phyloP scores from a whole-genome alignment of 2,329 filamentous ascomycete species.

The Neofusicoccum ribis region DNA sequence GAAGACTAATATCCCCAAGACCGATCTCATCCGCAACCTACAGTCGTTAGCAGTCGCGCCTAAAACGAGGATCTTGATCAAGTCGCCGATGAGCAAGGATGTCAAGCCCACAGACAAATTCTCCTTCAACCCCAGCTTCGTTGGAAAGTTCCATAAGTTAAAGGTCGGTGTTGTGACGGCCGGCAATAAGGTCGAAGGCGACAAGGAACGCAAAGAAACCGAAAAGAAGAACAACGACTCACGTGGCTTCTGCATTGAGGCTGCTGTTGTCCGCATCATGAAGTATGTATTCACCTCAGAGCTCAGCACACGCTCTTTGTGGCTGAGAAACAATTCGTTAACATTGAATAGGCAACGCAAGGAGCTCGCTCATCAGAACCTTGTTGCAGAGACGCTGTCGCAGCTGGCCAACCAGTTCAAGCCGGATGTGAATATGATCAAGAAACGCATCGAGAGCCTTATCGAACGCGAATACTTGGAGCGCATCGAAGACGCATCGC shows the following conservation, averaged over 20 bases:
- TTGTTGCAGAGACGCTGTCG: constrained; percentile 71
- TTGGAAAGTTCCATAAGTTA: constrained; percentile 80
- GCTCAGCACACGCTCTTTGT: background rate
- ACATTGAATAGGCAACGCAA: constrained; percentile 65
- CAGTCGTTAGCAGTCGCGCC: constrained; percentile 80
- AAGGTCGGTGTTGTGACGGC: constrained; percentile 83
- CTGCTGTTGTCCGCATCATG: constrained; percentile 79
- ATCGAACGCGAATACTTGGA: constrained; percentile 78
- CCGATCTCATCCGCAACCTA: constrained; percentile 74
- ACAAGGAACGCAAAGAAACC: constrained; percentile 65
- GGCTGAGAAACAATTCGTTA: background rate
- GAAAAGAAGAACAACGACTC: constrained; percentile 75
- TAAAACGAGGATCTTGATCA: constrained; percentile 78
- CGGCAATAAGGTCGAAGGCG: constrained; percentile 80
- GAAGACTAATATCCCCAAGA: constrained; percentile 72
- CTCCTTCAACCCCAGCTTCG: constrained; percentile 77
- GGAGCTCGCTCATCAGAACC: constrained; percentile 66
- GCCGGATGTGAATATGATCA: constrained; percentile 75
- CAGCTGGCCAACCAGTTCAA: constrained; percentile 70
- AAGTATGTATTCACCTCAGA: constrained; percentile 60
- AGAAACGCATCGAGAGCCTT: constrained; percentile 76
- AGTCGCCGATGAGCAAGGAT: constrained; percentile 76
- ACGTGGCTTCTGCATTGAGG: constrained; percentile 70
- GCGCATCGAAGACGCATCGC: constrained; percentile 64
- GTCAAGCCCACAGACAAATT: constrained; percentile 78